Evolutionary conservation across 1,139 yeast genomes (phyloP), one percentile per base, ranked within the genome.

Genomic region (Yamadazyma triangularis): DNA sequence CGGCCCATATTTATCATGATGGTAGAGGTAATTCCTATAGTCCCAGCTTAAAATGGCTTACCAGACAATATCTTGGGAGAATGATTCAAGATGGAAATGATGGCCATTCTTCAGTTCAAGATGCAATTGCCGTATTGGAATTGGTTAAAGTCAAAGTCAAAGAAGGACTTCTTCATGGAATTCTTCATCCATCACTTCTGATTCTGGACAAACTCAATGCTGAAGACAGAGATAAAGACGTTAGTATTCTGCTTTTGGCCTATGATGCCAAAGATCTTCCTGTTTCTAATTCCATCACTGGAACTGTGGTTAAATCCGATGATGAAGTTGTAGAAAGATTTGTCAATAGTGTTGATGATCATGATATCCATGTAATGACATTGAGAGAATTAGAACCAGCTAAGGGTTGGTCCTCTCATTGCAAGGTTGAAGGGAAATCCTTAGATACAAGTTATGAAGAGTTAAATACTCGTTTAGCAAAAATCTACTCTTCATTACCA

Each of bases 21-120:
- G 71, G 77, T 8, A 68, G 82, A 19, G 96, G 96, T 0, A 80
- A 80, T 0, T 93, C 94, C 0, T 71, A 72, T 42, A 83, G 79
- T 47, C 93, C 95, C 1, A 74, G 94, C 0, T 65, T 91, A 40
- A 77, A 72, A 49, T 79, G 80, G 68, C 60, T 91, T 13, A 68
- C 89, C 2, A 58, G 65, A 8, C 71, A 66, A 38, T 73, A 67
- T 48, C 60, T 89, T 26, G 58, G 64, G 12, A 58, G 75, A 30
- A 59, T 56, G 0, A 89, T 91, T 29, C 97, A 91, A 53, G 36
- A 39, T 14, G 73, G 73, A 4, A 75, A 69, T 34, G 59, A 58
- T 14, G 95, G 95, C 3, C 98, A 91, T 56, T 85, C 91, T 28
- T 82, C 96, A 0, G 69, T 81, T 2, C 95, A 87, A 51, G 98